Evolutionary conservation across 176 grass and related monocot species (phyloP).

Genomic region (Musa acuminata): DNA sequence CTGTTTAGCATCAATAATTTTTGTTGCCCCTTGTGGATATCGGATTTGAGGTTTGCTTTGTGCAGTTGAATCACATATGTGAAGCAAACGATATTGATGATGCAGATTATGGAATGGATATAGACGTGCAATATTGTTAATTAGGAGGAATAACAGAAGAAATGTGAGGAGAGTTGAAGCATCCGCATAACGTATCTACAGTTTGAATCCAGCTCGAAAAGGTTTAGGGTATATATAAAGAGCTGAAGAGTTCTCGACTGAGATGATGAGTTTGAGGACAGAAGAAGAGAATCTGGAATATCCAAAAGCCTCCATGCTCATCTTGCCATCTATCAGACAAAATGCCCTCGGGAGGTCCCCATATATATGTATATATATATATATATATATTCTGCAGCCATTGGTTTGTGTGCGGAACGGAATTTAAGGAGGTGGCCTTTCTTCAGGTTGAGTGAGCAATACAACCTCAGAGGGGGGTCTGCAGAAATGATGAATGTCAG

Average conservation of each 20-base stretch:
- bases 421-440: neutral
- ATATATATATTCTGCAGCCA: neutral
- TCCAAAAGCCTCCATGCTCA: neutral
- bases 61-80: too few species aligned
- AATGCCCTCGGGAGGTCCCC: neutral
- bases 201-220: neutral
- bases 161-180: too few species aligned
- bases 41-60: too few species aligned
- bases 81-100: too few species aligned
- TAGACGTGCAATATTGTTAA: too few species aligned
- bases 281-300: slow-evolving; percentile 1
- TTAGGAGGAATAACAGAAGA: too few species aligned
- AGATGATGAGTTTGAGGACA: neutral
- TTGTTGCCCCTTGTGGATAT: too few species aligned
- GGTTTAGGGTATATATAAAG: neutral
- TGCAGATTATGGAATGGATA: too few species aligned
- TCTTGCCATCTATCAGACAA: neutral
- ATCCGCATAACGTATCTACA: neutral
- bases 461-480: neutral
- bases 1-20: too few species aligned
- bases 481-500: neutral
- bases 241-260: neutral
- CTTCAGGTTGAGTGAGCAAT: neutral
- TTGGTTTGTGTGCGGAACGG: neutral
- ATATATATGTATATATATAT: neutral